Evolutionary conservation across 129 eudicot species (phyloP), one percentile per base, ranked within the genome.

Genomic region (Escallonia herrerae): DNA sequence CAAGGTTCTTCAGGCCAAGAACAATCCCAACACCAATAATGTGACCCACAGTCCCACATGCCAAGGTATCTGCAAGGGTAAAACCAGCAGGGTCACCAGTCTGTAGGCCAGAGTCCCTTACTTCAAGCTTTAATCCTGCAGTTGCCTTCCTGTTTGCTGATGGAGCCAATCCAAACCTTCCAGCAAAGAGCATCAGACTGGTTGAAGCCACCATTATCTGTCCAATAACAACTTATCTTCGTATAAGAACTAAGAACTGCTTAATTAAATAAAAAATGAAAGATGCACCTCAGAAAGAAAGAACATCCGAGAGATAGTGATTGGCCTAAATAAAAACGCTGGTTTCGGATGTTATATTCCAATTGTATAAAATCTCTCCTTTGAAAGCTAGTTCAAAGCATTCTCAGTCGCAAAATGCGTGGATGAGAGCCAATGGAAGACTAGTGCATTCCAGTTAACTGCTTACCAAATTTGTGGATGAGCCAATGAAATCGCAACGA

Each of bases 51-150:
- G 79, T 63, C 38, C 96, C 99, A 66, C 99, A 93, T 47, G 96
- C 99, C 75, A 93, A 76, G 9, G 96, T 89, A 67, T 93, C 96
- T 4, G 99, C 99, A 46, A 93, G 87, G 4, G 99, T 93, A 72
- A 93, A 93, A 14, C 96, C 99, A 43, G 96, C 99, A 3, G 99
- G 99, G 76, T 93, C 99, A n/a, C 96, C 96, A 1, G 99, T 93
- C 75, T 93, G 96, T 14, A 93, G 77, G 0, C 99, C 96, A 3
- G 99, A 93, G 56, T 93, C 99, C 83, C 96, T 86, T 6, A 53
- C 80, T 69, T 89, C 99, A 8, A 93, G 86, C 84, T 86, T 93
- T 73, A 93, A 79, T 8, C 99, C 99, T 2, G 99, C 99, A 2
- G 96, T 93, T 9, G 99, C 91, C 84, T 84, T 93, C 77, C 99